Evolutionary conservation across 768 basidiomycete genomes (phyloP), one percentile per base, ranked within the genome.

Genomic region (Kwoniella dejecticola): DNA sequence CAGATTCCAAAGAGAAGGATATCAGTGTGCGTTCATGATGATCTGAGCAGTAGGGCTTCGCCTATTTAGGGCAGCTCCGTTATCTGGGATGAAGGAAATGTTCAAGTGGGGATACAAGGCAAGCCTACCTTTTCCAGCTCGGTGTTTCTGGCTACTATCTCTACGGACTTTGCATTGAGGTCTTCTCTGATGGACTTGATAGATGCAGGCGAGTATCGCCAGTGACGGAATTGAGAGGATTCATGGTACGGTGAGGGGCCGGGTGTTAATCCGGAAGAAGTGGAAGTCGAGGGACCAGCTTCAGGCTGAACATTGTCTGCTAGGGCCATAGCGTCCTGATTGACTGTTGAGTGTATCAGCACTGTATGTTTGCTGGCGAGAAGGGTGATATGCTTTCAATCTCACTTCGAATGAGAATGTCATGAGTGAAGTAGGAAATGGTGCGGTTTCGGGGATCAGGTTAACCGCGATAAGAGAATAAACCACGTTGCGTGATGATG

Each of bases 161-260:
- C 81, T 24, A 95, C 88, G 1, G 91, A 89, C 24, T 84, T 86
- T 27, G 81, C 79, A 71, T 95, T 99, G 64, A 96, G 80, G 19
- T 85, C 82, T 10, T 80, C 70, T 17, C 96, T 84, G 44, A 87
- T 84, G 13, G 81, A 69, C 6, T 73, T 80, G 3, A 99, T 84
- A 56, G 85, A 81, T 46, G 86, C 83, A 13, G 82, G 80, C 0
- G 93, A 92, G 78, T 88, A 96, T 52, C 93, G 82, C 96, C 96
- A 99, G 75, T 93, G 86, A 57, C 82, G 85, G 80, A 82, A 90
- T 59, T 79, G 78, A 8, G 76, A 79, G 7, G 75, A 71, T 50
- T 76, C 74, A 29, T 77, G 74, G 49, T 70, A 77, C n/a, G 70
- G 46, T 36, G 71, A 64, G 13, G 62, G 67, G 3, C 63, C 63